Conservation (phyloP, 1,284 basidiomycete genomes). For the Leccinum griseonigrum region DNA sequence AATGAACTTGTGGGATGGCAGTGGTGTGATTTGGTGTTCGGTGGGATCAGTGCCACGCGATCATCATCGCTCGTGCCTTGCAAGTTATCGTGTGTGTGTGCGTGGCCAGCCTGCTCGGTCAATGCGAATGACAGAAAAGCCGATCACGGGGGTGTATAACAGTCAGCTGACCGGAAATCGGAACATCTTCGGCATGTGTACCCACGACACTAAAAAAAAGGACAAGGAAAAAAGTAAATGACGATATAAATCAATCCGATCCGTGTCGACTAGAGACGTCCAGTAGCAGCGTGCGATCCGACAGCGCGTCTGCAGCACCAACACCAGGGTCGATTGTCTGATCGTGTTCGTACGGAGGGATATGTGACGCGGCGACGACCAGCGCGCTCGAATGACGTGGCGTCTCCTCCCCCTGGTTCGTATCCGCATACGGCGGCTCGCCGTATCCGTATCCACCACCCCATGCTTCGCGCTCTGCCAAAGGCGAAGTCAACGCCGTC, state of each 20-base stretch:
- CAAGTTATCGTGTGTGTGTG: slow-evolving; percentile 4
- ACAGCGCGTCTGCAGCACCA: slow-evolving; percentile 27
- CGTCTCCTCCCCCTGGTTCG: slow-evolving; percentile 41
- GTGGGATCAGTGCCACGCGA: background rate
- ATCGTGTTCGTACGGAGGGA: slow-evolving; percentile 24
- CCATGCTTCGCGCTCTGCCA: slow-evolving; percentile 35
- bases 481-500: background rate
- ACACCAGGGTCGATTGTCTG: slow-evolving; percentile 29
- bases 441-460: slow-evolving; percentile 39
- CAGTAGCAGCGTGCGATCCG: slow-evolving; percentile 34
- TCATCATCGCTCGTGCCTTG: slow-evolving; percentile 3
- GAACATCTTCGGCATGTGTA: background rate
- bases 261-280: slow-evolving; percentile 12
- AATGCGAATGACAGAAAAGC: background rate
- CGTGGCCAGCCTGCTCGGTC: background rate
- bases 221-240: background rate
- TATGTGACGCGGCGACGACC: slow-evolving; percentile 23
- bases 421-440: slow-evolving; percentile 37
- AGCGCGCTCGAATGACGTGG: slow-evolving; percentile 45
- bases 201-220: background rate
- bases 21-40: background rate
- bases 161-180: background rate
- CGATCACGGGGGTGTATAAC: slow-evolving; percentile 3
- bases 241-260: slow-evolving; percentile 5
- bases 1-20: slow-evolving; percentile 4